Conservation (phyloP, 2,329 filamentous ascomycete genomes). For the Trichoderma sp. region DNA sequence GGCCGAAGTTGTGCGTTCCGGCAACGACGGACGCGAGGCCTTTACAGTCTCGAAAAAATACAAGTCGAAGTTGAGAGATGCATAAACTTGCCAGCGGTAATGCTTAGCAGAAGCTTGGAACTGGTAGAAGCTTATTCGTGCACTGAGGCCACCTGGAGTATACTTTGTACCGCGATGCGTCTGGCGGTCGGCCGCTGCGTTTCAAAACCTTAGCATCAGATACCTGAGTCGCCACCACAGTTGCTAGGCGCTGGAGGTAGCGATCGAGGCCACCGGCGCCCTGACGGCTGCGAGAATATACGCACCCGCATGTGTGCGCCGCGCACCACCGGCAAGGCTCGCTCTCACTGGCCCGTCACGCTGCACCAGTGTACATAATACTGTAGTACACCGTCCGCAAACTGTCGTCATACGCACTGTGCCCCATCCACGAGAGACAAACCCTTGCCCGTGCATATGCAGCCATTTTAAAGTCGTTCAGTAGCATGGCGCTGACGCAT, state of each 20-base stretch:
- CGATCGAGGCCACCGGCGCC: background rate
- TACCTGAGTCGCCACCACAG: background rate
- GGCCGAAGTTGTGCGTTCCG: background rate
- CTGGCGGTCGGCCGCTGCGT: background rate
- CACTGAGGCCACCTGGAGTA: background rate
- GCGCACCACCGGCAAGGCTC: background rate
- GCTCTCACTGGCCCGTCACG: background rate
- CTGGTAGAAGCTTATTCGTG: background rate
- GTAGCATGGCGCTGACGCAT: background rate
- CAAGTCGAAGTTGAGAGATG: background rate
- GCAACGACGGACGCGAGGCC: background rate
- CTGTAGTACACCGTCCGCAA: background rate
- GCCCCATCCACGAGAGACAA: background rate
- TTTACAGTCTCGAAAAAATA: background rate
- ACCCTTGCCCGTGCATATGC: conserved; percentile 18
- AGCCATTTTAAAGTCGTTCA: conserved; percentile 18
- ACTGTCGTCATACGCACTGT: background rate
- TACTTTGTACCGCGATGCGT: background rate
- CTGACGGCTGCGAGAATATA: background rate
- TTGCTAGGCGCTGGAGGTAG: background rate
- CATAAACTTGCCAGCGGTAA: background rate
- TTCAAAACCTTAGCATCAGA: background rate
- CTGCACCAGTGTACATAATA: background rate
- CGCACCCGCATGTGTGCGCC: background rate
- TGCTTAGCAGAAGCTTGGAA: background rate